Percentiles rank a stretch among this genome's conserved stretches.
These are phyloP conservation scores for Brassica juncea DNA, from an alignment of 345 rosid genomes.

Conservation along the genomic window DNA sequence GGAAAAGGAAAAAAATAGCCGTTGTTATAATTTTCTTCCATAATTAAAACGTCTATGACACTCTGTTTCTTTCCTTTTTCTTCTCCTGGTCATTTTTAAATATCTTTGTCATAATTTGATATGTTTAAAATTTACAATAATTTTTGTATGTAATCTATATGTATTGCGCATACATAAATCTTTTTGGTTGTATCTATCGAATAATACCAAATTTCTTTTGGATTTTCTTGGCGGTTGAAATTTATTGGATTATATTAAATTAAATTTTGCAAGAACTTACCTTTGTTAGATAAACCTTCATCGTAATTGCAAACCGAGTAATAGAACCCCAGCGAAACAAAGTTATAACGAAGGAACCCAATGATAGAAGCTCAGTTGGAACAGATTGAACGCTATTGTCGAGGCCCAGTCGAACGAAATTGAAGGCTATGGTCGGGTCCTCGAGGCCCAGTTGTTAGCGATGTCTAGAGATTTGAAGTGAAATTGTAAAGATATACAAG, in stretches of 20 bases:
- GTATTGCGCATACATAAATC: background rate
- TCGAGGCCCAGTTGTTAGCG: background rate
- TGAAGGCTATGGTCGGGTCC: background rate
- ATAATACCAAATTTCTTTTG: background rate
- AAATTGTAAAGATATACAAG: background rate
- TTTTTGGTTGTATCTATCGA: background rate
- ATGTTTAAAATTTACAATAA: background rate
- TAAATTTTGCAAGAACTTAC: background rate
- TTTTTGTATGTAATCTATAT: background rate
- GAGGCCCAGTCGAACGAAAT: background rate
- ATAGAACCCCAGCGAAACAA: background rate
- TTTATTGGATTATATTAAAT: background rate
- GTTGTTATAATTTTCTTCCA: conserved; percentile 13
- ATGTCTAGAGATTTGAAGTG: background rate
- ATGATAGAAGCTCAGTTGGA: background rate
- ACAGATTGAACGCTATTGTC: background rate
- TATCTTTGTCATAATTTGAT: background rate
- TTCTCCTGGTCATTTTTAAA: too few species aligned
- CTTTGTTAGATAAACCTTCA: background rate
- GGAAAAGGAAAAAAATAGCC: conserved; percentile 12
- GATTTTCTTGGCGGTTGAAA: background rate
- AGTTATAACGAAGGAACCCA: background rate
- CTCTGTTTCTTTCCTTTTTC: background rate
- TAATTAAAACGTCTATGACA: conserved; percentile 6
- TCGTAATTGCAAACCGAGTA: background rate